Evolutionary conservation across 2,329 filamentous ascomycete genomes (phyloP).

Genomic region (Parafenestella ontariensis): DNA sequence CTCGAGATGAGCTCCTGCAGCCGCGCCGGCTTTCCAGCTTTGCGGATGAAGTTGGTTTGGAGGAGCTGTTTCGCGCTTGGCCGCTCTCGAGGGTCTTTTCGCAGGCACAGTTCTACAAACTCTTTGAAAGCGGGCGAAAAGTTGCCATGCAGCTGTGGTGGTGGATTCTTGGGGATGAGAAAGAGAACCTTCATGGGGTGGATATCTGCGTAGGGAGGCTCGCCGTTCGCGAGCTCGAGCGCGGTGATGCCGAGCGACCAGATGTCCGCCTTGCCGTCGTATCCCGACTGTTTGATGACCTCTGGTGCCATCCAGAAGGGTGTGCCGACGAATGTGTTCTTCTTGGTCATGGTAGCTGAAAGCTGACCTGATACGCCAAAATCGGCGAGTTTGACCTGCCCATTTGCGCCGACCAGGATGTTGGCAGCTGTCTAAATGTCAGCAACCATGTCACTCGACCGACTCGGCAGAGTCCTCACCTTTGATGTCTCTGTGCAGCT

Average conservation of each 20-base stretch:
- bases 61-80: constrained; percentile 87
- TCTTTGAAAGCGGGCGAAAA: constrained; percentile 59
- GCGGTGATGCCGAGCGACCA: constrained; percentile 97
- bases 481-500: constrained; percentile 96
- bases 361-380: constrained; percentile 97
- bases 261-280: constrained; percentile 97
- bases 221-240: constrained; percentile 87
- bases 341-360: constrained; percentile 98
- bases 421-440: constrained; percentile 77
- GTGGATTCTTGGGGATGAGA: constrained; percentile 91
- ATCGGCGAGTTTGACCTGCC: constrained; percentile 95
- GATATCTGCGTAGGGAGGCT: constrained; percentile 94
- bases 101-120: constrained; percentile 71
- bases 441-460: neutral
- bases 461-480: constrained; percentile 62
- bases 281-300: constrained; percentile 96
- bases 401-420: constrained; percentile 84
- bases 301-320: constrained; percentile 99
- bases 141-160: constrained; percentile 70
- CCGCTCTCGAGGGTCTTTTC: constrained; percentile 86
- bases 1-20: constrained; percentile 94
- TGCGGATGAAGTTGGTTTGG: constrained; percentile 87
- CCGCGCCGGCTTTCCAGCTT: constrained; percentile 95
- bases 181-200: constrained; percentile 99
- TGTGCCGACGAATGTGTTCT: constrained; percentile 99